phyloP scores from a whole-genome alignment of 352 stramenopile species.

The Globisporangium ultimum region DNA sequence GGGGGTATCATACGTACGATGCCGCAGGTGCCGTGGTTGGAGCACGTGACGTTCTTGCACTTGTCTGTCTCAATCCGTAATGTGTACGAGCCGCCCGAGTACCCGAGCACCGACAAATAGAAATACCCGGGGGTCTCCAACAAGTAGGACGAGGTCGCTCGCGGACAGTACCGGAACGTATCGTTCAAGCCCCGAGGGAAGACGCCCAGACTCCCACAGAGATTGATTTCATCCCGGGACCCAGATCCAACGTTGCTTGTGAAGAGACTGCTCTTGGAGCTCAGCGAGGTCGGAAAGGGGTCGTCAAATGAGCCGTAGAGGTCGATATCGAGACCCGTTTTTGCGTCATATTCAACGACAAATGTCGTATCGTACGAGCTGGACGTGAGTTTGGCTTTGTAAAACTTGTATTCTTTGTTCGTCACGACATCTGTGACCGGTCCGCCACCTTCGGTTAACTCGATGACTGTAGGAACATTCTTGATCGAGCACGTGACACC shows the following conservation, averaged over 20 bases:
- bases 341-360: constrained; percentile 32
- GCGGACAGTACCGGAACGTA: constrained; percentile 49
- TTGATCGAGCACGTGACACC: constrained; percentile 31
- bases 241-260: constrained; percentile 44
- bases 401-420: constrained; percentile 69
- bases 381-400: constrained; percentile 51
- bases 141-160: constrained; percentile 47
- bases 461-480: constrained; percentile 16
- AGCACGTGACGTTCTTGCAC: constrained; percentile 60
- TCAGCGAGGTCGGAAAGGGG: constrained; percentile 46
- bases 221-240: constrained; percentile 50
- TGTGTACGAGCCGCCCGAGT: constrained; percentile 28
- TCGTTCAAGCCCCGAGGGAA: constrained; percentile 63
- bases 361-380: constrained; percentile 75
- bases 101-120: constrained; percentile 69
- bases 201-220: constrained; percentile 58
- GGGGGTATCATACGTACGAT: no score
- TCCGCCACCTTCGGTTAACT: constrained; percentile 23
- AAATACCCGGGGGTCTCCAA: constrained; percentile 60
- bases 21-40: constrained; percentile 52
- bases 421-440: constrained; percentile 22
- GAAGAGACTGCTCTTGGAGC: constrained; percentile 39
- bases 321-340: constrained; percentile 38
- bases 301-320: constrained; percentile 77
- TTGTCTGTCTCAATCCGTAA: constrained; percentile 61